These are phyloP conservation scores for Boletellus sp. DNA, from an alignment of 1,284 basidiomycete species.

Conservation along the genomic window DNA sequence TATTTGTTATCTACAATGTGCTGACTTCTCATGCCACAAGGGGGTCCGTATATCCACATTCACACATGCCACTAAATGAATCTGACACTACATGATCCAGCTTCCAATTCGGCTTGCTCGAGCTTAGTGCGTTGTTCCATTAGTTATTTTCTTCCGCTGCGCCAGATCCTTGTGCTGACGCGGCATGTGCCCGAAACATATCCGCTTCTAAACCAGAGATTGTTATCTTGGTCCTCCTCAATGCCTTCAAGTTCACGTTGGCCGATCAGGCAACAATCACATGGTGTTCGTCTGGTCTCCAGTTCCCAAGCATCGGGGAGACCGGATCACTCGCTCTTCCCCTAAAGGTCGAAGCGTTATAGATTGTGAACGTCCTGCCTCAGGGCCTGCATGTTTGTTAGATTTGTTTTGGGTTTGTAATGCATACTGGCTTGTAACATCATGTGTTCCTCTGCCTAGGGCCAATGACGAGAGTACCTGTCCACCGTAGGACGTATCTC, in stretches of 20 bases:
- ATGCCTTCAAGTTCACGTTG: slow-evolving; percentile 2
- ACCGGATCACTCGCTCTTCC: slow-evolving; percentile 2
- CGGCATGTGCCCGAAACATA: too few species aligned
- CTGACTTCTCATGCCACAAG: neutral
- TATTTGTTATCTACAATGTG: too few species aligned
- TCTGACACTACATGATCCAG: neutral
- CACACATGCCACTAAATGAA: too few species aligned
- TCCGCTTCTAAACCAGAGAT: neutral
- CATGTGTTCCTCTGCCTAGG: too few species aligned
- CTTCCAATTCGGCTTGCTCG: slow-evolving; percentile 5
- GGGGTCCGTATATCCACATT: neutral
- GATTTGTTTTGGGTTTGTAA: too few species aligned
- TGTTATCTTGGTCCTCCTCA: slow-evolving; percentile 2
- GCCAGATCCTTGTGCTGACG: too few species aligned
- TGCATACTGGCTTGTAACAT: too few species aligned
- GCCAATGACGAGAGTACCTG: too few species aligned
- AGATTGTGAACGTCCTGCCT: too few species aligned
- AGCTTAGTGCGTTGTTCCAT: slow-evolving; percentile 5
- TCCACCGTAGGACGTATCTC: too few species aligned
- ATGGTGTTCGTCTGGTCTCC: slow-evolving; percentile 8
- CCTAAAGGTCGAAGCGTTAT: neutral
- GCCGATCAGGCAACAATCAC: neutral
- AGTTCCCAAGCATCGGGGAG: slow-evolving; percentile 2
- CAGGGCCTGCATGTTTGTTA: too few species aligned
- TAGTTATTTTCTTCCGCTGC: neutral